Percentiles rank a stretch among this genome's conserved stretches.
These are phyloP conservation scores for Voacanga thouarsii DNA, from an alignment of 257 asterid genomes.

Conservation along the genomic window DNA sequence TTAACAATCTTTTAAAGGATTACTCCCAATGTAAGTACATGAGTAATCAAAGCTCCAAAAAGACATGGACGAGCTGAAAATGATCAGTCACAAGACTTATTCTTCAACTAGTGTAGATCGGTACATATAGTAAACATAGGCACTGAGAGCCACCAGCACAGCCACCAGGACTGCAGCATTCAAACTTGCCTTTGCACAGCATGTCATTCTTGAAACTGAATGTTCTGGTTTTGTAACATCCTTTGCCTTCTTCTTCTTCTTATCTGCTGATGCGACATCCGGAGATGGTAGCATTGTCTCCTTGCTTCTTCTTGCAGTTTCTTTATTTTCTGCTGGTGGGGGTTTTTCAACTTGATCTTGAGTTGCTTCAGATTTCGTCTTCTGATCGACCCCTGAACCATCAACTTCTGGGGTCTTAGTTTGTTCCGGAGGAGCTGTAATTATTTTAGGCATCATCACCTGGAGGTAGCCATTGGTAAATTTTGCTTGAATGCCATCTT, in stretches of 20 bases:
- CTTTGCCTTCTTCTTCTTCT: not conserved
- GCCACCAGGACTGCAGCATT: not conserved
- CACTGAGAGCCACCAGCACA: conserved; percentile 4
- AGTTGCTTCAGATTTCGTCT: not conserved
- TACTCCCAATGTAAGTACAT: not conserved
- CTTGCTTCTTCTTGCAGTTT: not conserved
- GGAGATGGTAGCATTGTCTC: not conserved
- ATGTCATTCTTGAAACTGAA: not conserved
- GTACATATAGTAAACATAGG: not conserved
- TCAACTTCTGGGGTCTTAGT: not conserved
- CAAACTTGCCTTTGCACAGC: not conserved
- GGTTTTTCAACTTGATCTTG: not conserved
- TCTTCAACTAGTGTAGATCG: not conserved
- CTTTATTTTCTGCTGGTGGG: not conserved
- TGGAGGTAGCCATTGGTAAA: not conserved
- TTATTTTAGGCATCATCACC: conserved; percentile 1
- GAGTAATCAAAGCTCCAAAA: not conserved
- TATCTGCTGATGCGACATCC: not conserved
- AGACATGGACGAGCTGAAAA: not conserved
- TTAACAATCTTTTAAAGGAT: not conserved
- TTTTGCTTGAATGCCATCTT: conserved; percentile 9
- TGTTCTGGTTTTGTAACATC: not conserved
- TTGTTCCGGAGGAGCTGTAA: not conserved
- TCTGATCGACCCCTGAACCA: not conserved
- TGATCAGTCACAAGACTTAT: not conserved